phyloP scores from a whole-genome alignment of 495 filamentous ascomycete genomes.

The Chlorociboria aeruginascens region DNA sequence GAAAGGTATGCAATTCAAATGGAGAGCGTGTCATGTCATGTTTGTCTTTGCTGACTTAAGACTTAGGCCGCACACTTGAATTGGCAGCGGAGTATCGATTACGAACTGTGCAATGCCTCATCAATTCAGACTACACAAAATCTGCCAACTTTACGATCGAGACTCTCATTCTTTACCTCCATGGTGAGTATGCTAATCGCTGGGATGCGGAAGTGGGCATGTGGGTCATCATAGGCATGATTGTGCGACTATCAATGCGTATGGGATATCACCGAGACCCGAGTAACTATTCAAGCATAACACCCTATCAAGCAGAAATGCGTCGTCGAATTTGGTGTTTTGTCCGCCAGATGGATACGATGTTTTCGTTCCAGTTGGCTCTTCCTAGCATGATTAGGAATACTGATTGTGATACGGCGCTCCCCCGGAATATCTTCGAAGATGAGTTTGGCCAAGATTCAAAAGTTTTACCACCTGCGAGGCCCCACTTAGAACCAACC shows the following conservation, averaged over 20 bases:
- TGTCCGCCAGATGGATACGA: slow-evolving; percentile 65
- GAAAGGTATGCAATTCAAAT: slow-evolving; percentile 27
- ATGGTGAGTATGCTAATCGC: slow-evolving; percentile 66
- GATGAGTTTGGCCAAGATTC: slow-evolving; percentile 81
- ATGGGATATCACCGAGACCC: slow-evolving; percentile 96
- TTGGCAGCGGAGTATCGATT: slow-evolving; percentile 69
- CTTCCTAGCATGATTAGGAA: slow-evolving; percentile 80
- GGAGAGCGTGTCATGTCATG: background rate
- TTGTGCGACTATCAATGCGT: slow-evolving; percentile 76
- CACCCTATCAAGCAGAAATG: slow-evolving; percentile 86
- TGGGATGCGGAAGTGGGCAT: slow-evolving; percentile 72
- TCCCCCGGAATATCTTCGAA: slow-evolving; percentile 86
- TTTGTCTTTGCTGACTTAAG: background rate
- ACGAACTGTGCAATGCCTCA: slow-evolving; percentile 76
- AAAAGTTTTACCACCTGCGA: slow-evolving; percentile 61
- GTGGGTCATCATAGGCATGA: slow-evolving; percentile 70
- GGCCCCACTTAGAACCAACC: slow-evolving; percentile 67
- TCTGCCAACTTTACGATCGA: slow-evolving; percentile 81
- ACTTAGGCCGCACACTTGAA: slow-evolving; percentile 46
- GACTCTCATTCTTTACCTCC: slow-evolving; percentile 72
- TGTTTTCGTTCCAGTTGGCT: slow-evolving; percentile 86
- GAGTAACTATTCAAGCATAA: slow-evolving; percentile 69
- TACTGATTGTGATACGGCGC: slow-evolving; percentile 70
- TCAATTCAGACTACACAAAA: slow-evolving; percentile 82
- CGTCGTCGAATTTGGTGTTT: slow-evolving; percentile 80